Evolutionary conservation across 2,329 filamentous ascomycete genomes (phyloP).

Genomic region (Monilinia polystroma): DNA sequence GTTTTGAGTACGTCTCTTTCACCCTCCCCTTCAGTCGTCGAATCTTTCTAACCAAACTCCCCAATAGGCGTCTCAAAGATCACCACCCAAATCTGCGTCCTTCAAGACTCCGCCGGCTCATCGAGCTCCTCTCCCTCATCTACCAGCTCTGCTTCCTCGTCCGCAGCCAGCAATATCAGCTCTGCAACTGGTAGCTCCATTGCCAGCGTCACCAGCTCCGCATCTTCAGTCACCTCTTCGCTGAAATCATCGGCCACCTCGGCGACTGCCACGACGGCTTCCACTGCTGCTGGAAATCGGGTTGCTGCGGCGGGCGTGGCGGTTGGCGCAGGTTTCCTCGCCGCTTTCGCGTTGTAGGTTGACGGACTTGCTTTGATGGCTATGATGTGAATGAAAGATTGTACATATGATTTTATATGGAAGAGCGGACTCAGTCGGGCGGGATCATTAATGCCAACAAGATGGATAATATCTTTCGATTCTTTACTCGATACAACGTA

Average conservation of each 20-base stretch:
- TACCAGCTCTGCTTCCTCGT: not conserved
- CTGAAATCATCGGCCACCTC: not conserved
- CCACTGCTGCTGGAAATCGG: slow-evolving; percentile 21
- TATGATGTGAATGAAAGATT: not conserved
- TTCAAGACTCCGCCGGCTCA: slow-evolving; percentile 1
- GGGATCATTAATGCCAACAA: not conserved
- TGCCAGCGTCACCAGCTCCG: not conserved
- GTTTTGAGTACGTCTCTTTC: slow-evolving; percentile 31
- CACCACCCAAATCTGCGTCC: not conserved
- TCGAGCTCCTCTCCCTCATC: not conserved
- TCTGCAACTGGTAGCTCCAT: slow-evolving; percentile 13
- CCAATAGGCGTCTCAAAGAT: not conserved
- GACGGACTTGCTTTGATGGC: too few relatives aligned
- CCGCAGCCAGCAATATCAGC: not conserved
- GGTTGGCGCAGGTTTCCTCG: slow-evolving; percentile 29
- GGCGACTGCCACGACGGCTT: not conserved
- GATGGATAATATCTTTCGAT: slow-evolving; percentile 7
- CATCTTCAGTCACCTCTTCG: not conserved
- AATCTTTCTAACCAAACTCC: not conserved
- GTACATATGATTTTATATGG: not conserved
- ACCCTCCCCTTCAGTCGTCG: not conserved
- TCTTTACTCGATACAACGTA: not conserved
- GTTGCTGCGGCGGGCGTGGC: slow-evolving; percentile 24
- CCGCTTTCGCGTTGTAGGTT: slow-evolving; percentile 31
- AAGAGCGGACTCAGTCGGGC: not conserved